Evolutionary conservation across 2,329 filamentous ascomycete genomes (phyloP).

Genomic region (Ophiostoma sp.): DNA sequence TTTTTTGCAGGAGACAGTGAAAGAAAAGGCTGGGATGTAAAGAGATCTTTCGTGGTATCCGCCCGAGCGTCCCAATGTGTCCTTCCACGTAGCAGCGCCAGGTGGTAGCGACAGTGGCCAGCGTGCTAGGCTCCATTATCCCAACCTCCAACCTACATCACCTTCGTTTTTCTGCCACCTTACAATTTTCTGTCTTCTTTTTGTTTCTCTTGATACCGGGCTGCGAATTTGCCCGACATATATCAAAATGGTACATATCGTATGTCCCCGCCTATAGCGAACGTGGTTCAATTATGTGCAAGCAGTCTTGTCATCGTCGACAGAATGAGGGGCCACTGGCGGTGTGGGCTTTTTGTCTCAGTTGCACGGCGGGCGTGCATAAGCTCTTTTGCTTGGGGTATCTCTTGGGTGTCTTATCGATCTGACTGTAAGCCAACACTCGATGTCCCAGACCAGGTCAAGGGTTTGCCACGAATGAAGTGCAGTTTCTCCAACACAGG

Average conservation of each 20-base stretch:
- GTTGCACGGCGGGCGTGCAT: not conserved
- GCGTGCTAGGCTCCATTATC: not conserved
- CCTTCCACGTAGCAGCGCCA: not conserved
- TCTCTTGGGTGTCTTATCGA: not conserved
- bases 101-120: not conserved
- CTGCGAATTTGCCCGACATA: not conserved
- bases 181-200: not conserved
- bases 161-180: not conserved
- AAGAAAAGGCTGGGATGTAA: not conserved
- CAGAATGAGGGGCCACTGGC: not conserved
- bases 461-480: constrained; percentile 3
- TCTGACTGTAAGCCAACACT: constrained; percentile 13
- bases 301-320: not conserved
- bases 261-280: not conserved
- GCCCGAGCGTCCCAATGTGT: constrained; percentile 11
- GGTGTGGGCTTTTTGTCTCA: constrained; percentile 14
- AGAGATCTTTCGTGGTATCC: not conserved
- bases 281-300: not conserved
- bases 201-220: not conserved
- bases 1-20: not conserved
- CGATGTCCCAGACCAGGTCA: not conserved
- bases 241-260: not conserved
- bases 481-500: not conserved
- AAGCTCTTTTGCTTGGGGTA: not conserved
- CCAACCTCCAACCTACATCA: not conserved